Evolutionary conservation across 163 green algal genomes (phyloP), one percentile per base, ranked within the genome.

Genomic region (Coccomyxa subellipsoidea): DNA sequence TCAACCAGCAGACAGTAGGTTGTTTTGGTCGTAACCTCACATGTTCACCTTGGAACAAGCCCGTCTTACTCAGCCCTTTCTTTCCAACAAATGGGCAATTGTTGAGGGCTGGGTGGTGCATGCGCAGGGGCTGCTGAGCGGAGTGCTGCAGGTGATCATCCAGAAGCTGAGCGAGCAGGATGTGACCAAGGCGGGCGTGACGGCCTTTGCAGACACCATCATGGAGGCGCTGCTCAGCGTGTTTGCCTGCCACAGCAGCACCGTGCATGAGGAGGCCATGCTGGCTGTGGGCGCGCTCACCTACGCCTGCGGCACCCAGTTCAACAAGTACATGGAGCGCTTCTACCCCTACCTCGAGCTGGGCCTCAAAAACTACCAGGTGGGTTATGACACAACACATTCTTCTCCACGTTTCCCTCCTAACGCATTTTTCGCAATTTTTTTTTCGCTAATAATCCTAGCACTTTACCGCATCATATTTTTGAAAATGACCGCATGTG

Each of bases 231-330:
- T 86, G 39, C 72, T 90, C 32, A 21, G 12, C 59, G 82, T 86
- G 12, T 85, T 85, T 77, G 87, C 84, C 54, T 90, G 85, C 85
- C 83, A 81, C 59, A 76, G 76, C 32, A 85, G 70, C 9, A 94
- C 82, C 9, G 95, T 99, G 70, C 95, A 97, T 76, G 95, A 99
- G 88, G 96, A 99, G 87, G 95, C 94, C 1, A 97, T 99, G 94
- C 90, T 98, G 76, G 95, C 96, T 12, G 93, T 97, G n/a, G 96
- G 96, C 38, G 90, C 96, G 0, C 91, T 99, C 53, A 95, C 93
- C 4, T 95, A 97, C 76, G 90, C 93, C 0, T 89, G 88, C 34
- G 95, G 93, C 35, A 84, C 84, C 47, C 81, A 91, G 54, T 98
- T 98, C 81, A 82, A 77, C 80, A 97, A 96, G 84, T 98, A 98